These are phyloP conservation scores for Pyrenophora graminea DNA, from an alignment of 2,329 filamentous ascomycete genomes.

Conservation along the genomic window DNA sequence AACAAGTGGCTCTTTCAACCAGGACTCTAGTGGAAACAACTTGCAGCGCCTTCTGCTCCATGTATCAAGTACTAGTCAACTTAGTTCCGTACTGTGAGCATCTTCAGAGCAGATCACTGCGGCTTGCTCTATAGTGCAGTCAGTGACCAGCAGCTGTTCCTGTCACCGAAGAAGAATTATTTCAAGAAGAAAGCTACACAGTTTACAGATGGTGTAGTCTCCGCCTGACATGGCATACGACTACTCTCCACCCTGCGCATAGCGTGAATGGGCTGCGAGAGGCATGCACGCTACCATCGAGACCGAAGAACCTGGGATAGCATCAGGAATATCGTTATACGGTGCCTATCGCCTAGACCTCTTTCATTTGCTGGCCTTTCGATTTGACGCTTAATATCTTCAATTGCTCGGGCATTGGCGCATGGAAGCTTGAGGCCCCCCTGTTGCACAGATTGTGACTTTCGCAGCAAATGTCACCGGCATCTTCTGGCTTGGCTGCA, in stretches of 20 bases:
- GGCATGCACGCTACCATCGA: conserved; percentile 28
- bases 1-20: too few species aligned
- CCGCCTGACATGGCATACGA: conserved; percentile 20
- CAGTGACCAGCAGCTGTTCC: conserved; percentile 30
- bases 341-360: conserved; percentile 24
- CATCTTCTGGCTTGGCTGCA: conserved; percentile 22
- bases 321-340: neutral
- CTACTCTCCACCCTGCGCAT: conserved; percentile 25
- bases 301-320: conserved; percentile 15
- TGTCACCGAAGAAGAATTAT: conserved; percentile 15
- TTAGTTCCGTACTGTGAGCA: conserved; percentile 30
- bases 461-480: conserved; percentile 18
- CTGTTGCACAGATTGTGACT: conserved; percentile 36
- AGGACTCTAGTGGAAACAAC: conserved; percentile 2
- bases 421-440: conserved; percentile 31
- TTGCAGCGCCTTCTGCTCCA: conserved; percentile 17
- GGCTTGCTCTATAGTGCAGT: conserved; percentile 25
- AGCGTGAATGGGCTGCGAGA: conserved; percentile 22
- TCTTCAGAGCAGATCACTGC: conserved; percentile 22
- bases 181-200: conserved; percentile 22
- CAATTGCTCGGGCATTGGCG: conserved; percentile 24
- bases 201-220: conserved; percentile 31
- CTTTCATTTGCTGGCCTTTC: conserved; percentile 25
- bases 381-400: conserved; percentile 22
- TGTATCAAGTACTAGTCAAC: conserved; percentile 33